A percentile compares a stretch with the other conserved stretches of the same genome.
Evolutionary conservation across 768 basidiomycete species (phyloP).

Genomic region (Pholiota conissans): DNA sequence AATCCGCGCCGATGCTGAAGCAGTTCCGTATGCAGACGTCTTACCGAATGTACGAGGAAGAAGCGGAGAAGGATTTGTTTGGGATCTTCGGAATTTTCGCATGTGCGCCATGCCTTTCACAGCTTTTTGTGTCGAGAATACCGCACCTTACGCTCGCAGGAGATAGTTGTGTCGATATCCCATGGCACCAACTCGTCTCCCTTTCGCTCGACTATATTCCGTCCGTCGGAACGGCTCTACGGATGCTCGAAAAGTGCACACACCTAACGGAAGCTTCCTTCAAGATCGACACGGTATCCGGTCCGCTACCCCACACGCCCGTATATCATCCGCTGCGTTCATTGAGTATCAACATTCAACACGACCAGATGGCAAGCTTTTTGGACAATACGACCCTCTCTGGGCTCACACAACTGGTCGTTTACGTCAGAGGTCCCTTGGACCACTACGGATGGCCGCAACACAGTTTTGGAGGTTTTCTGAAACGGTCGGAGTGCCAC

Average conservation of each 20-base stretch:
- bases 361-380: constrained; percentile 28
- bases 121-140: constrained; percentile 30
- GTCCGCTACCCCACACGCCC: constrained; percentile 20
- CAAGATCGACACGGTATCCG: constrained; percentile 28
- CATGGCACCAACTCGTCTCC: constrained; percentile 31
- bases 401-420: constrained; percentile 21
- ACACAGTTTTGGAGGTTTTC: constrained; percentile 27
- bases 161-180: constrained; percentile 24
- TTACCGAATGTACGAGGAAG: constrained; percentile 26
- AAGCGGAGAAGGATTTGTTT: constrained; percentile 28
- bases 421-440: constrained; percentile 28
- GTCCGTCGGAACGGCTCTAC: constrained; percentile 26
- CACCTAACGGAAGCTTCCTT: constrained; percentile 26
- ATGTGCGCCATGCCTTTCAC: constrained; percentile 27
- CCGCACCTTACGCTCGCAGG: constrained; percentile 27
- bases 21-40: constrained; percentile 28
- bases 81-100: constrained; percentile 30
- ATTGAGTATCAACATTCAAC: constrained; percentile 29
- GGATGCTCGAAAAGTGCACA: constrained; percentile 28
- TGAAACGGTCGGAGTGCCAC: constrained; percentile 29
- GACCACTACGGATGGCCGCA: constrained; percentile 34
- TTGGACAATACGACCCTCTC: constrained; percentile 29
- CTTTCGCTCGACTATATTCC: constrained; percentile 27
- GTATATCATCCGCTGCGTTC: constrained; percentile 25
- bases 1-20: constrained; percentile 29